phyloP scores from a whole-genome alignment of 2,329 filamentous ascomycete genomes.

The Rutstroemia sp. region DNA sequence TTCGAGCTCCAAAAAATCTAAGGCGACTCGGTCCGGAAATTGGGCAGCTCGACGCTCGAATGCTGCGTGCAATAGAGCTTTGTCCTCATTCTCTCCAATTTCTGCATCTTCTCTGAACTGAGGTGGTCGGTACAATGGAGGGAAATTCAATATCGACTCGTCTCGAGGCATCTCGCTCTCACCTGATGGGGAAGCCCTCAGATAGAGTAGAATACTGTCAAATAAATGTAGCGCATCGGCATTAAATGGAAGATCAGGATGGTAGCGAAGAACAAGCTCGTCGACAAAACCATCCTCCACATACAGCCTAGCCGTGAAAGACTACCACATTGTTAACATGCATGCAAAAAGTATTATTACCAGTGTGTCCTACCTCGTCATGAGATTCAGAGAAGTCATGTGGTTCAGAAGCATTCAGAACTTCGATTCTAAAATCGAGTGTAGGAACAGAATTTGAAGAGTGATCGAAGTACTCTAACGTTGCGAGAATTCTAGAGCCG shows the following conservation, averaged over 20 bases:
- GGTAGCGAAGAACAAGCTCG: neutral
- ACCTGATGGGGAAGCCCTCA: neutral
- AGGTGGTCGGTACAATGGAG: neutral
- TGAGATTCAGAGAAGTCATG: neutral
- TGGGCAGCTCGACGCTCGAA: neutral
- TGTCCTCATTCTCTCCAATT: neutral
- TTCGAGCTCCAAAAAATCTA: neutral
- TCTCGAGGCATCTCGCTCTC: neutral
- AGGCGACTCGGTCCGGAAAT: slow-evolving; percentile 1
- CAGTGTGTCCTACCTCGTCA: neutral
- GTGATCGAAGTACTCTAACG: neutral
- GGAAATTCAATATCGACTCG: neutral
- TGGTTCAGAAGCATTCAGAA: neutral
- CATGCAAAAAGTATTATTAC: no score
- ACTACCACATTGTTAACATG: neutral
- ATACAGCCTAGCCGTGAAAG: neutral
- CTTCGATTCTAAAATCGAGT: neutral
- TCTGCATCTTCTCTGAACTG: neutral
- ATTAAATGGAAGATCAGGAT: neutral
- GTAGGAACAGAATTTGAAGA: neutral
- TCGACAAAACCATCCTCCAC: neutral
- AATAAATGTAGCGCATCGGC: neutral
- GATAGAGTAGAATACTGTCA: neutral
- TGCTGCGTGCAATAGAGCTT: neutral
- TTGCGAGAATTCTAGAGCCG: neutral